Base-by-base conservation (phyloP, 352 stramenopile genomes). In the Globisporangium cylindrosporum region DNA sequence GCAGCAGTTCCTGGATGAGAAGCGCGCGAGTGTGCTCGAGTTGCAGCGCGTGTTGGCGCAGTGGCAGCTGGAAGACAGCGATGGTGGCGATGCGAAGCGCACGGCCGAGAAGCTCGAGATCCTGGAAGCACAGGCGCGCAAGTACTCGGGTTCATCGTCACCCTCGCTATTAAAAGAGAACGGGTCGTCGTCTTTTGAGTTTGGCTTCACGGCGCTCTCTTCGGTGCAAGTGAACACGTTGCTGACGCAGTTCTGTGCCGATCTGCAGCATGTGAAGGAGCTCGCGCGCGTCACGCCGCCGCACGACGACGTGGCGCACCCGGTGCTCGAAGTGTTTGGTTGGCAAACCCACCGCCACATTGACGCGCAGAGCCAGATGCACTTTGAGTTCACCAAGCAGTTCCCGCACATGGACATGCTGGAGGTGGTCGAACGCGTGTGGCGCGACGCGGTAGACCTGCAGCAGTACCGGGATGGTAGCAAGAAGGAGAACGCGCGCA, bases 301-400 rank as follows among this genome's bases (percentile, higher is more conserved):
- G 3, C 24, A 70, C 18, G 41, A 70, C 18, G 54, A 41, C 54
- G 27, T 43, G 4, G 27, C 29, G 10, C 46, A 66, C 43, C 48
- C 48, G 12, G 51, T 63, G 15, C 27, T 76, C 43, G 70, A 78
- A 27, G 62, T 82, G n/a, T 77, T 82, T 65, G 75, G 75, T 25
- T 82, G 75, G 75, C 59, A 71, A 27, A 76, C 73, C 22, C 71
- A 66, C 18, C 75, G 73, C 24, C 71, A 82, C 66, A 59, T 82
- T 4, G 73, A 81, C 62, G 32, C 32, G 10, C 14, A 49, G 43
- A 79, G 74, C 68, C 68, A 78, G 53, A 78, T 80, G 73, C 73
- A 80, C 24, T 82, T 82, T 41, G 75, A 80, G 64, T 76, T 82
- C 53, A 62, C 49, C 58, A 80, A 80, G 66, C 25, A 8, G 18